Conservation (phyloP, 176 grass and related monocot genomes). For the Bolboschoenus planiculmis region DNA sequence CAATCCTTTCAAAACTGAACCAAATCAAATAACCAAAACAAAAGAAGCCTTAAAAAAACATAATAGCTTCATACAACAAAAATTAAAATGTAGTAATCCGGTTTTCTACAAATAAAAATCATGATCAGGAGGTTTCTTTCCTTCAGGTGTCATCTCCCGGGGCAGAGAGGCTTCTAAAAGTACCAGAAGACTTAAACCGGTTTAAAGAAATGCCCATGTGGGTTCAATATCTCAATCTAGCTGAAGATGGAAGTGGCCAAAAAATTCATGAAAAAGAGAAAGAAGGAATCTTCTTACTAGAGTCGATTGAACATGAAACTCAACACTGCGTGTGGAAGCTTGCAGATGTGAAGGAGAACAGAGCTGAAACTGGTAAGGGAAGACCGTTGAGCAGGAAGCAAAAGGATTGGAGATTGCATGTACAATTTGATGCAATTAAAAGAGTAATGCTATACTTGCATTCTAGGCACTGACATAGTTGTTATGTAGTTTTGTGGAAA, state of each 20-base stretch:
- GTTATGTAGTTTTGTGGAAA: not conserved
- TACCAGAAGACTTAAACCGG: conserved; percentile 64
- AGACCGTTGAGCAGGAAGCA: conserved; percentile 74
- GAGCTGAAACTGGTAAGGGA: conserved; percentile 60
- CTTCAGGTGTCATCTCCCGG: conserved; percentile 85
- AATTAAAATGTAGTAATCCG: not conserved
- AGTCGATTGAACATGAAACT: conserved; percentile 36
- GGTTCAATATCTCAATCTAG: conserved; percentile 49
- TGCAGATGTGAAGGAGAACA: conserved; percentile 81
- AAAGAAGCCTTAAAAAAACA: not conserved
- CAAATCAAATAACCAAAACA: not conserved
- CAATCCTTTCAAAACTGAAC: not conserved
- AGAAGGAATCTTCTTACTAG: conserved; percentile 61
- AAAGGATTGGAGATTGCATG: conserved; percentile 72
- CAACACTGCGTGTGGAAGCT: conserved; percentile 69
- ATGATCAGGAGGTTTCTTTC: not conserved
- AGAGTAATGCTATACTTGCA: conserved; percentile 63
- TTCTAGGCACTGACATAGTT: conserved; percentile 12
- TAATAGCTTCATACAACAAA: not conserved
- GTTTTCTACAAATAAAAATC: not conserved
- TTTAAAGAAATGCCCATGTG: conserved; percentile 87
- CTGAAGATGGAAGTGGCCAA: conserved; percentile 20
- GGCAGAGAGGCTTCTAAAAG: conserved; percentile 74
- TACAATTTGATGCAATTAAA: conserved; percentile 52
- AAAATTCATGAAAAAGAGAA: conserved; percentile 17